These are phyloP conservation scores for Roridomyces roridus DNA, from an alignment of 768 basidiomycete species.

Conservation along the genomic window DNA sequence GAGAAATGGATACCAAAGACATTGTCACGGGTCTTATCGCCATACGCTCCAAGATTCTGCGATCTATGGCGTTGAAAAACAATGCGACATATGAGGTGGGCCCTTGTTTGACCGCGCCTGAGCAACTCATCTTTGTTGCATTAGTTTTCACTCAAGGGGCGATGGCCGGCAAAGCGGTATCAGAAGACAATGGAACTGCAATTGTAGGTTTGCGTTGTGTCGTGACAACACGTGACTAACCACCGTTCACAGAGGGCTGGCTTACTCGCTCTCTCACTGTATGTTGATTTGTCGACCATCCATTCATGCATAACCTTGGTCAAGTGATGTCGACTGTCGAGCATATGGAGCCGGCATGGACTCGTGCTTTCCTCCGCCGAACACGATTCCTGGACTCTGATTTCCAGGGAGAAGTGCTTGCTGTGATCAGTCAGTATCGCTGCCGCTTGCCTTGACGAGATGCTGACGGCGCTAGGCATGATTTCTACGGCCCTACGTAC, in stretches of 20 bases:
- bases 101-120: not conserved
- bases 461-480: conserved; percentile 56
- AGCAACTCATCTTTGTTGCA: not conserved
- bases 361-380: conserved; percentile 73
- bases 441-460: not conserved
- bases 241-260: conserved; percentile 57
- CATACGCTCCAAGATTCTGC: conserved; percentile 73
- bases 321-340: conserved; percentile 69
- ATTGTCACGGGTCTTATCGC: conserved; percentile 75
- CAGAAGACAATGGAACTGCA: conserved; percentile 72
- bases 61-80: conserved; percentile 58
- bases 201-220: conserved; percentile 47
- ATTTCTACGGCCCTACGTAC: conserved; percentile 78
- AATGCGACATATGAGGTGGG: conserved; percentile 74
- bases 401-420: conserved; percentile 86
- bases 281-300: not conserved
- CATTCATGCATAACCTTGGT: not conserved
- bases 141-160: conserved; percentile 77
- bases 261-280: conserved; percentile 69
- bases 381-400: conserved; percentile 78
- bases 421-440: conserved; percentile 71
- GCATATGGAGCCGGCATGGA: conserved; percentile 79
- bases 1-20: conserved; percentile 54
- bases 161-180: conserved; percentile 84
- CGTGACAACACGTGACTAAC: not conserved